Base-by-base conservation (phyloP, 2,329 filamentous ascomycete species). In the Teratosphaeria gauchensis region DNA sequence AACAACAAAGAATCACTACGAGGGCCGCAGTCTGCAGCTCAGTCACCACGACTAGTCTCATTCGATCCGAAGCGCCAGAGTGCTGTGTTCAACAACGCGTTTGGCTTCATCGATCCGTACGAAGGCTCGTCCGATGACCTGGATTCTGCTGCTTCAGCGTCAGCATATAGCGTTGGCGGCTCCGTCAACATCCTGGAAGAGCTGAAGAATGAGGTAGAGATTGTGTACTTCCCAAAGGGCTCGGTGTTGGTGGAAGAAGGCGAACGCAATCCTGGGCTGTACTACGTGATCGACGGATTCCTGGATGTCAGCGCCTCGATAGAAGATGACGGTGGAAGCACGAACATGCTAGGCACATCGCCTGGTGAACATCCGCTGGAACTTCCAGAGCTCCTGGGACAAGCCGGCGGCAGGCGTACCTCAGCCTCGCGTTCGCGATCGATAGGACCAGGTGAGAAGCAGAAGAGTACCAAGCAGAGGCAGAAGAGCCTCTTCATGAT, bases 211-310 rank as follows among this genome's bases (percentile, higher is more conserved):
- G 94, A 99, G 56, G 84, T 97, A 2, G 94, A 99, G 70, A 96
- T 99, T 64, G 94, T 99, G 5, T 97, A 89, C 76, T 99, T 99
- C 64, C 92, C 92, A 0, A 90, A 97, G 72, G 92, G 89, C 2
- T 92, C 94, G 1, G 88, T 99, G 0, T 80, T 99, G 16, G 92
- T 99, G 0, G 94, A 99, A 69, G 92, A 97, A 75, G 92, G 94
- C 9, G 94, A 99, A 72, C 84, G 94, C n/a, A 96, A 95, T 66
- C 94, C 94, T 0, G 94, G 94, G 0, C 73, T 99, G 0, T 99
- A 99, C 75, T 99, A 99, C 73, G 92, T 99, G 2, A 88, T 99
- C 55, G 94, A 99, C 71, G 94, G 94, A 0, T 99, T 99, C 67
- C 77, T 99, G 38, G 94, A 99, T 68, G 92, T 97, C 51, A 91